Conservation (phyloP, 2,329 filamentous ascomycete species). For the Lachnellula suecica region DNA sequence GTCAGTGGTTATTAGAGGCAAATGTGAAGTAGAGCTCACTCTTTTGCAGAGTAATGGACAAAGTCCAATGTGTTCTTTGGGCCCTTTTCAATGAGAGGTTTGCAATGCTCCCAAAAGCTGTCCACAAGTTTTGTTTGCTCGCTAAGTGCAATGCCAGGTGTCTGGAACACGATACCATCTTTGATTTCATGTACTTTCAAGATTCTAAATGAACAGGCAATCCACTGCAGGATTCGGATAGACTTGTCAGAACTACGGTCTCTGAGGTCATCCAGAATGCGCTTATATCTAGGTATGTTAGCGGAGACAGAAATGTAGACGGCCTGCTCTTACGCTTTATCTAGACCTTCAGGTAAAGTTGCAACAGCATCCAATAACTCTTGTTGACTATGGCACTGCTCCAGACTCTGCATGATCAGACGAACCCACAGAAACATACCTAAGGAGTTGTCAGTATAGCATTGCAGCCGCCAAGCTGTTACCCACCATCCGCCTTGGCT, state of each 20-base stretch:
- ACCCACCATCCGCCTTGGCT: constrained; percentile 10
- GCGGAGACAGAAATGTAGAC: constrained; percentile 5
- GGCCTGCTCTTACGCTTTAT: constrained; percentile 9
- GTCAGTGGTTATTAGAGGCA: neutral
- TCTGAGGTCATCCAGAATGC: constrained; percentile 15
- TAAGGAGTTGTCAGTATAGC: neutral
- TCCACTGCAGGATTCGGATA: constrained; percentile 12
- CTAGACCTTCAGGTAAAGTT: constrained; percentile 9
- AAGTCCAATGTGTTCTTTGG: constrained; percentile 12
- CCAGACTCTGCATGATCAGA: constrained; percentile 8
- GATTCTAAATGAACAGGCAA: constrained; percentile 14
- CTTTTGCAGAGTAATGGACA: constrained; percentile 17
- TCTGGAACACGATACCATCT: constrained; percentile 11
- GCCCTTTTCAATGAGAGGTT: constrained; percentile 12
- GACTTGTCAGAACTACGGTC: neutral
- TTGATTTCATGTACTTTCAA: constrained; percentile 12
- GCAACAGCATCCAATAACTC: constrained; percentile 7
- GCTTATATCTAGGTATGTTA: constrained; percentile 3
- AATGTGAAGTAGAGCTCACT: neutral
- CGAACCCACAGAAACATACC: constrained; percentile 19
- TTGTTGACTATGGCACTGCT: constrained; percentile 3
- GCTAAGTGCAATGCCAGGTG: neutral
- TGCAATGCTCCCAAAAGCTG: constrained; percentile 8
- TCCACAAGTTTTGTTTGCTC: constrained; percentile 4
- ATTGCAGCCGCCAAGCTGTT: too few relatives aligned